Conservation (phyloP, 192 early-diverging fungal species). For the Umbelopsis isabellina region DNA sequence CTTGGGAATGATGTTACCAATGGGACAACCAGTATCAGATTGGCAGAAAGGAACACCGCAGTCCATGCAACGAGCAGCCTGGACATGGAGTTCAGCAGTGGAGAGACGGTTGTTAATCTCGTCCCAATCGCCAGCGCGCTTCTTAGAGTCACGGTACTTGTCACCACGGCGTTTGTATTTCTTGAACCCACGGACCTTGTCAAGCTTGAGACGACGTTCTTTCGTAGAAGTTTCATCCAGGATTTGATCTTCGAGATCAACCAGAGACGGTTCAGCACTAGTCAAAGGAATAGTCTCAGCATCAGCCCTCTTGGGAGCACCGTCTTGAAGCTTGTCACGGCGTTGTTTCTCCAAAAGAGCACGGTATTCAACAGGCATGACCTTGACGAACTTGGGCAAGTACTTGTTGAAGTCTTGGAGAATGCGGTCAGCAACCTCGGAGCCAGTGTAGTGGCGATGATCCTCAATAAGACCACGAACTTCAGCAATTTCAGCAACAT, state of each 20-base stretch:
- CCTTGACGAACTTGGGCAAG: slow-evolving; percentile 87
- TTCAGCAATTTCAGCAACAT: slow-evolving; percentile 74
- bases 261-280: slow-evolving; percentile 60
- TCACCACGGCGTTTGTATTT: slow-evolving; percentile 91
- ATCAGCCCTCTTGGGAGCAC: slow-evolving; percentile 23
- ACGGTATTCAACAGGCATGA: slow-evolving; percentile 93
- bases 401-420: slow-evolving; percentile 70
- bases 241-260: slow-evolving; percentile 91
- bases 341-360: slow-evolving; percentile 73
- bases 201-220: slow-evolving; percentile 72
- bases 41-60: slow-evolving; percentile 99
- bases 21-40: slow-evolving; percentile 95
- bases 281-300: slow-evolving; percentile 15
- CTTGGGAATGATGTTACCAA: slow-evolving; percentile 98
- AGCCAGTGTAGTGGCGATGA: slow-evolving; percentile 83
- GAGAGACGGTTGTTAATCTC: slow-evolving; percentile 93
- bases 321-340: slow-evolving; percentile 35
- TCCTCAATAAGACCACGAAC: slow-evolving; percentile 79
- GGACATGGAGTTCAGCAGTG: slow-evolving; percentile 79
- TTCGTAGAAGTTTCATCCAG: slow-evolving; percentile 76
- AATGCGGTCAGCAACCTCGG: slow-evolving; percentile 70
- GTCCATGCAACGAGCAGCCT: slow-evolving; percentile 97
- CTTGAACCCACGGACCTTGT: slow-evolving; percentile 95
- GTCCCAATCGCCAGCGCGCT: slow-evolving; percentile 88
- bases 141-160: slow-evolving; percentile 80